Evolutionary conservation across 2,329 filamentous ascomycete species (phyloP).

Genomic region (Parastagonospora nodorum): DNA sequence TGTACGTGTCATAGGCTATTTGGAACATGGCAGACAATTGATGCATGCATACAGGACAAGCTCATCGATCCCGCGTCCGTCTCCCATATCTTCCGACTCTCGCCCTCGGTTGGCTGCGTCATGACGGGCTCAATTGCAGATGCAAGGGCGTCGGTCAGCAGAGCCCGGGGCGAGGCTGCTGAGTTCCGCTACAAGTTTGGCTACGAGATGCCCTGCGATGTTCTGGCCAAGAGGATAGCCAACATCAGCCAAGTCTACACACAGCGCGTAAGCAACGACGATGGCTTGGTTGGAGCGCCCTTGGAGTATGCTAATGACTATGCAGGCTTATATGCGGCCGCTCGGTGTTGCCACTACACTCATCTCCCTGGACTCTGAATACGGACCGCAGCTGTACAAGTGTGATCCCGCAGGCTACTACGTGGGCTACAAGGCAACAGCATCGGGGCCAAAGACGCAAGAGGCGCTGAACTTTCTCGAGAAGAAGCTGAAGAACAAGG

Average conservation of each 20-base stretch:
- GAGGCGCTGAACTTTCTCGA: slow-evolving; percentile 98
- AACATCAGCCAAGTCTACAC: slow-evolving; percentile 99
- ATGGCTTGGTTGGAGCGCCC: slow-evolving; percentile 1
- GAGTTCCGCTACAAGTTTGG: slow-evolving; percentile 99
- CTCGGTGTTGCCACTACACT: slow-evolving; percentile 94
- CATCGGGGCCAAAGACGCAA: slow-evolving; percentile 96
- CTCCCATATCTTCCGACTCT: slow-evolving; percentile 96
- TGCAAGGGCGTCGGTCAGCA: slow-evolving; percentile 88
- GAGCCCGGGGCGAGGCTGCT: slow-evolving; percentile 92
- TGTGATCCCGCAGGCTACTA: slow-evolving; percentile 98
- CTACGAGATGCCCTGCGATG: slow-evolving; percentile 99
- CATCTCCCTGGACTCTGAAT: slow-evolving; percentile 90
- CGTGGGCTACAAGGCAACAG: slow-evolving; percentile 97
- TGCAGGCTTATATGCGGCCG: slow-evolving; percentile 92
- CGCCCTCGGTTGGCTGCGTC: slow-evolving; percentile 93
- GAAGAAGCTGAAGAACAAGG: slow-evolving; percentile 99
- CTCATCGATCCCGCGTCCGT: slow-evolving; percentile 97
- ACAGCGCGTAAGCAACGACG: slow-evolving; percentile 71
- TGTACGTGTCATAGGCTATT: slow-evolving; percentile 61
- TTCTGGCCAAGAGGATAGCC: slow-evolving; percentile 91
- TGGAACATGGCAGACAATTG: slow-evolving; percentile 9
- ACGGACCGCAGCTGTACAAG: slow-evolving; percentile 95
- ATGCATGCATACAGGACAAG: slow-evolving; percentile 73
- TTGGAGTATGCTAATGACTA: slow-evolving; percentile 34
- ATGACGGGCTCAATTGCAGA: slow-evolving; percentile 99